These are phyloP conservation scores for Exophiala alcalophila DNA, from an alignment of 2,329 filamentous ascomycete species.

Conservation along the genomic window DNA sequence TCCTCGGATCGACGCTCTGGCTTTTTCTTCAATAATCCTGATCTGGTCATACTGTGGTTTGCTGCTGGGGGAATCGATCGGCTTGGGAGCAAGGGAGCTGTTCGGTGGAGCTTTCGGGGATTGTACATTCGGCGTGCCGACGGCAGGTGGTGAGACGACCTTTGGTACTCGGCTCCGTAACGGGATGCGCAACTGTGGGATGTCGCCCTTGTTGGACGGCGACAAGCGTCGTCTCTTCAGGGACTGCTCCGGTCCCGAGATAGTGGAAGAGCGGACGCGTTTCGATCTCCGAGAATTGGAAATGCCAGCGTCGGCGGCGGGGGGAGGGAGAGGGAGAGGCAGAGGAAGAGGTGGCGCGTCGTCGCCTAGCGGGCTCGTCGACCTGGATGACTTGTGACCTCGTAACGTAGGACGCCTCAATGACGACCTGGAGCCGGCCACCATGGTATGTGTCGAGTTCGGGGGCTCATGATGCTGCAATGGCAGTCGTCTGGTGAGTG, in stretches of 20 bases:
- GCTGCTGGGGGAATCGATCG: constrained; percentile 23
- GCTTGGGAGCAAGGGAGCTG: constrained; percentile 9
- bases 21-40: constrained; percentile 29
- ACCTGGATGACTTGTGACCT: constrained; percentile 25
- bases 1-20: constrained; percentile 24
- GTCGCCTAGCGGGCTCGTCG: constrained; percentile 27
- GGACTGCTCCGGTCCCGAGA: constrained; percentile 19
- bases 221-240: constrained; percentile 29
- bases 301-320: constrained; percentile 16
- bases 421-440: constrained; percentile 33
- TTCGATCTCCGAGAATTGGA: constrained; percentile 23
- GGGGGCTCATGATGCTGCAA: constrained; percentile 28
- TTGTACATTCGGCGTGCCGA: constrained; percentile 6
- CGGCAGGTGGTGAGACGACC: constrained; percentile 15
- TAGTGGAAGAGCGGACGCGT: constrained; percentile 23
- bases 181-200: constrained; percentile 28
- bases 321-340: constrained; percentile 22
- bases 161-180: constrained; percentile 27
- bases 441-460: constrained; percentile 31
- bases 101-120: constrained; percentile 13
- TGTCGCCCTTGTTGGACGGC: constrained; percentile 20
- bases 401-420: constrained; percentile 31
- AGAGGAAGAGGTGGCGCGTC: constrained; percentile 27
- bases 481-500: constrained; percentile 4
- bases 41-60: constrained; percentile 32